phyloP scores from a whole-genome alignment of 768 basidiomycete species.

The Tylopilus balloui region DNA sequence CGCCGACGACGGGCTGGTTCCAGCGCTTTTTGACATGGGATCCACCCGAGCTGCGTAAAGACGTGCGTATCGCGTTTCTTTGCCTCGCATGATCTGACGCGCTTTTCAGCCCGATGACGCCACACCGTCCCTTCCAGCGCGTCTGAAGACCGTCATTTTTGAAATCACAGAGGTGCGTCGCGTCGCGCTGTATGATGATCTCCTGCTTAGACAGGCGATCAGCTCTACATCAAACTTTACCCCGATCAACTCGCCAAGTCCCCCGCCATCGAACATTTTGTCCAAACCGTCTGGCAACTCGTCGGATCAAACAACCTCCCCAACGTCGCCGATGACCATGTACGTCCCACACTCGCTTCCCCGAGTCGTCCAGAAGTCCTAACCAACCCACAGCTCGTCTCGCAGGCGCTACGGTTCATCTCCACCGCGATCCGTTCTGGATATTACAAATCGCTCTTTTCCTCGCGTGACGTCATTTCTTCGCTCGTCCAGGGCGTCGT shows the following conservation, averaged over 20 bases:
- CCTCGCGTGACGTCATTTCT: slow-evolving; percentile 73
- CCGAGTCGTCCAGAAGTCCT: background rate
- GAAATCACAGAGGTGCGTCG: slow-evolving; percentile 78
- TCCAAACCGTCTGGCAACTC: slow-evolving; percentile 87
- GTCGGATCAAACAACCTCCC: slow-evolving; percentile 64
- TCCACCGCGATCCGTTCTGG: slow-evolving; percentile 90
- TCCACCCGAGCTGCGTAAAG: slow-evolving; percentile 58
- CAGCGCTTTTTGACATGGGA: slow-evolving; percentile 81
- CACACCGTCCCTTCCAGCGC: slow-evolving; percentile 80
- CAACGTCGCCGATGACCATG: slow-evolving; percentile 70
- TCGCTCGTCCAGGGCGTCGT: slow-evolving; percentile 86
- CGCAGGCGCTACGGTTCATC: slow-evolving; percentile 86
- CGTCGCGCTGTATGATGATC: background rate
- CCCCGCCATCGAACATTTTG: slow-evolving; percentile 64
- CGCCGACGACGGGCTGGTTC: slow-evolving; percentile 62
- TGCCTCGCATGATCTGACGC: slow-evolving; percentile 5
- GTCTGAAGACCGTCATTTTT: slow-evolving; percentile 83
- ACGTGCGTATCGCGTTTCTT: slow-evolving; percentile 40
- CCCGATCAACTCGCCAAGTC: slow-evolving; percentile 69
- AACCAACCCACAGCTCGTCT: slow-evolving; percentile 58
- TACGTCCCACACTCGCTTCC: slow-evolving; percentile 32
- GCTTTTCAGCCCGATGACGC: slow-evolving; percentile 65
- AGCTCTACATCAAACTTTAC: slow-evolving; percentile 82
- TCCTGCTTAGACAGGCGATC: background rate
- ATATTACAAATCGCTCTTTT: slow-evolving; percentile 76